Percentiles rank a stretch among this genome's conserved stretches.
These are phyloP conservation scores for Ilex aquifolium DNA, from an alignment of 257 asterid genomes.

Conservation along the genomic window DNA sequence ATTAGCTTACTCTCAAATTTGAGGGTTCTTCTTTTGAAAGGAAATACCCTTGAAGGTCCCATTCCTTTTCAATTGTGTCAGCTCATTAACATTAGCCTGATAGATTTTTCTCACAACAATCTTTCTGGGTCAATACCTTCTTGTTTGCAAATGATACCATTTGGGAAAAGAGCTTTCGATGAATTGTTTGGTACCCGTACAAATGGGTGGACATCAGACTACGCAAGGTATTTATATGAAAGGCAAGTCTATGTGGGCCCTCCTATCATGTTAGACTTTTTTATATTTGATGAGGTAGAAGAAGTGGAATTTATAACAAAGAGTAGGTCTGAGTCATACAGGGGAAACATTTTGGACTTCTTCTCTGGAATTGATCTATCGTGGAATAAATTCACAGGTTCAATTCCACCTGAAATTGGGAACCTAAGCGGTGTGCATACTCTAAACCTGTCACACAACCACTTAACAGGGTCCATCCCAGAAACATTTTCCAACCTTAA, in stretches of 20 bases:
- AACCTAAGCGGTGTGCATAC: conserved; percentile 14
- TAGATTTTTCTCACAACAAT: too few relatives aligned
- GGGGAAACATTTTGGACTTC: conserved; percentile 8
- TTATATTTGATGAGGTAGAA: conserved; percentile 7
- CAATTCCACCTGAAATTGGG: conserved; percentile 20
- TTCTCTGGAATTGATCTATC: conserved; percentile 30
- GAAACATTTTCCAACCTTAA: conserved; percentile 12
- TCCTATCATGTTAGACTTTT: too few relatives aligned
- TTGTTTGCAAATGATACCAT: conserved; percentile 15
- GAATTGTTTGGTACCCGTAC: not conserved
- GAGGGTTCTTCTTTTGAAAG: too few relatives aligned
- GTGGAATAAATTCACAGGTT: conserved; percentile 17
- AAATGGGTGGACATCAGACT: not conserved
- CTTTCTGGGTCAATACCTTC: conserved; percentile 19
- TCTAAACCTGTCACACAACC: conserved; percentile 13
- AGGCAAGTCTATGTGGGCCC: not conserved
- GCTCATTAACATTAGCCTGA: too few relatives aligned
- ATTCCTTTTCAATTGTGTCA: conserved; percentile 19
- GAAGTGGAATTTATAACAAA: conserved; percentile 21
- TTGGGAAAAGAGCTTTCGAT: conserved; percentile 11
- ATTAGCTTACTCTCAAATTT: too few relatives aligned
- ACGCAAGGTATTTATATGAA: not conserved
- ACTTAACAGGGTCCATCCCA: conserved; percentile 20
- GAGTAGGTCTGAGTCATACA: too few relatives aligned
- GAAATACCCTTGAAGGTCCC: conserved; percentile 12